A percentile compares a stretch with the other conserved stretches of the same genome.
Evolutionary conservation across 192 early-diverging fungal genomes (phyloP).

Genomic region (Coemansia sp.): DNA sequence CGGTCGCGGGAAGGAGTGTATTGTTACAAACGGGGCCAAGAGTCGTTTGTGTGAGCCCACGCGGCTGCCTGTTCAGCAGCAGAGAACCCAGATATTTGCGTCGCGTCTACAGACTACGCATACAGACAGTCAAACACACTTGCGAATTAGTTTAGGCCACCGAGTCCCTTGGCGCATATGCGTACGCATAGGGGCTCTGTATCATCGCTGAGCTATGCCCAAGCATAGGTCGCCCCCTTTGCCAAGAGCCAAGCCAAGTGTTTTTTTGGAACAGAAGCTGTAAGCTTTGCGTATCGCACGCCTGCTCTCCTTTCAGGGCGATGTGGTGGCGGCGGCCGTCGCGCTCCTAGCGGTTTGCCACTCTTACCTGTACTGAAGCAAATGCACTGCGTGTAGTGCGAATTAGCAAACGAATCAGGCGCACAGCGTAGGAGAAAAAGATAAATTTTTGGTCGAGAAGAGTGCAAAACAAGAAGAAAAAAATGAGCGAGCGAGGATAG

Average conservation of each 20-base stretch:
- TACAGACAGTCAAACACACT: neutral
- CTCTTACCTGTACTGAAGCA: neutral
- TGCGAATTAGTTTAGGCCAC: neutral
- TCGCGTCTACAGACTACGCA: neutral
- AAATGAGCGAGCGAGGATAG: neutral
- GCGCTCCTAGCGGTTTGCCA: neutral
- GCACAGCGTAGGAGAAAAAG: neutral
- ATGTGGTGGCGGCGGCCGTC: neutral
- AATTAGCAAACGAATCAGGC: neutral
- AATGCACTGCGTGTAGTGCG: constrained; percentile 5
- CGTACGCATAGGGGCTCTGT: neutral
- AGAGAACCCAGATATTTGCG: neutral
- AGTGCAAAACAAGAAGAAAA: neutral
- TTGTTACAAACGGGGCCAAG: constrained; percentile 1
- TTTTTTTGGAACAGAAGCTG: neutral
- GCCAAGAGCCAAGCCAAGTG: neutral
- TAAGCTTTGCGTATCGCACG: neutral
- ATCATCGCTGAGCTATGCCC: neutral
- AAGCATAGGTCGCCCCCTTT: neutral
- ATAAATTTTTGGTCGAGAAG: neutral
- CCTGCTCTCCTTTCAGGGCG: neutral
- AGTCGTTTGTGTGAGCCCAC: neutral
- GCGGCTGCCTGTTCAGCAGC: constrained; percentile 7
- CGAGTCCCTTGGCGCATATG: neutral
- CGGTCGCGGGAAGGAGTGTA: neutral